Base-by-base conservation (phyloP, 2,329 filamentous ascomycete genomes). In the Chalara sp. region DNA sequence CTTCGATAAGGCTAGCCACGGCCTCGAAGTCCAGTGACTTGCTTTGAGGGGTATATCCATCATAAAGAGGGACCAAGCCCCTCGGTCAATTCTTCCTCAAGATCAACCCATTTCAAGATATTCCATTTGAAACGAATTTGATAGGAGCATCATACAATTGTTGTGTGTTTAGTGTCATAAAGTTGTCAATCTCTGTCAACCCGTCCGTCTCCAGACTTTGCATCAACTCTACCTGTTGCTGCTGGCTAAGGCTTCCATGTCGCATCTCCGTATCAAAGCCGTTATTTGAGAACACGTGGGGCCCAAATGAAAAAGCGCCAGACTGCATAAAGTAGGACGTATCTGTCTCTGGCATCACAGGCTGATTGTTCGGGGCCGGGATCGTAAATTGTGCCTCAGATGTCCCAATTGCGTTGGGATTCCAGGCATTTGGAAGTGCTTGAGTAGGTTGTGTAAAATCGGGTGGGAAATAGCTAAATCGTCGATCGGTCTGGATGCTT, bases 211-310 rank as follows among this genome's bases (percentile, higher is more conserved):
- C 87, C 33, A 95, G 76, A 46, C 83, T 83, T 50, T 84, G 81
- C 86, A 95, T 89, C 37, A 95, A 72, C 70, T 95, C 87, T 56
- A 84, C 70, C 68, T 93, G 89, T 67, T 95, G 88, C 62, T 89
- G 80, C 56, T 90, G 85, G 53, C 83, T 91, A 32, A 95, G 72
- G 53, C 77, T 87, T 57, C 83, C 89, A 61, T 81, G 81, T 53
- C 63, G 79, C 78, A 64, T 66, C 56, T 70, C 61, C 62, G 73
- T 66, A 53, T 70, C 64, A 32, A 69, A 70, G 51, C 70, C 71
- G 8, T 70, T 68, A 44, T 73, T 70, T 42, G 71, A 69, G 56
- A 57, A 65, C 41, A 61, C 41, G 47, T 57, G 60, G n/a, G 57
- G 52, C 3, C 56, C 56, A 49, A 67, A 66, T 30, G 50, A 56